These are phyloP conservation scores for Schoenoplectus tabernaemontani DNA, from an alignment of 202 grass and related monocot genomes.

Conservation along the genomic window DNA sequence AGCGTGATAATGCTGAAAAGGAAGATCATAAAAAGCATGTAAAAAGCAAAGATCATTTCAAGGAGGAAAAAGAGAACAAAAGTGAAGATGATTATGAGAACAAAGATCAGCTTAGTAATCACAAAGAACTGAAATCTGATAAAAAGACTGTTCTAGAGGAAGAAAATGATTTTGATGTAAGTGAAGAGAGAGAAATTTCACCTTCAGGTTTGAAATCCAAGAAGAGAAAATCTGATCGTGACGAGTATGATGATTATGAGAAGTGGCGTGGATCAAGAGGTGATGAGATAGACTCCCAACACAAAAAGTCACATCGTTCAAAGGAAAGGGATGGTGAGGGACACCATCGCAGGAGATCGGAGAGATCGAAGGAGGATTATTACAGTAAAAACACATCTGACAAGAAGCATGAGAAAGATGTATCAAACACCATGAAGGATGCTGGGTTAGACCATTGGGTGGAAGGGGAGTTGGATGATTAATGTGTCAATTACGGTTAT, in stretches of 20 bases:
- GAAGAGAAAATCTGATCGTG: conserved; percentile 38
- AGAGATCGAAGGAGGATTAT: conserved; percentile 33
- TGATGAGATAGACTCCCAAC: background rate
- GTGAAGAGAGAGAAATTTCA: conserved; percentile 29
- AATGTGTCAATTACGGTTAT: conserved; percentile 16
- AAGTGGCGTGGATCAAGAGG: conserved; percentile 9
- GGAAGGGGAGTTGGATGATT: conserved; percentile 25
- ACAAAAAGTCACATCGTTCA: conserved; percentile 42
- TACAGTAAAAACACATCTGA: conserved; percentile 7
- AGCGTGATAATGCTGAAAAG: conserved; percentile 48
- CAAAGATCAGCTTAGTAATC: background rate
- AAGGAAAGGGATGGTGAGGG: conserved; percentile 24
- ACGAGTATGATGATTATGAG: conserved; percentile 34
- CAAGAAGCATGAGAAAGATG: conserved; percentile 16
- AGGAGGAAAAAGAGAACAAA: conserved; percentile 32
- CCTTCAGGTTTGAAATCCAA: conserved; percentile 37
- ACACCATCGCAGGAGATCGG: conserved; percentile 22
- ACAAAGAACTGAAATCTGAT: conserved; percentile 20
- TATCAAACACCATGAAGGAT: conserved; percentile 9
- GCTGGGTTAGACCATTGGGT: conserved; percentile 14
- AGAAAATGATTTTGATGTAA: conserved; percentile 18
- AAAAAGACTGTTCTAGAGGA: conserved; percentile 30
- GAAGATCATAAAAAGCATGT: conserved; percentile 43
- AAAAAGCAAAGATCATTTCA: conserved; percentile 15
- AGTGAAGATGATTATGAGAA: conserved; percentile 28